Evolutionary conservation across 306 rosid species (phyloP), one percentile per base, ranked within the genome.

Genomic region (Ormosia semicastrata): DNA sequence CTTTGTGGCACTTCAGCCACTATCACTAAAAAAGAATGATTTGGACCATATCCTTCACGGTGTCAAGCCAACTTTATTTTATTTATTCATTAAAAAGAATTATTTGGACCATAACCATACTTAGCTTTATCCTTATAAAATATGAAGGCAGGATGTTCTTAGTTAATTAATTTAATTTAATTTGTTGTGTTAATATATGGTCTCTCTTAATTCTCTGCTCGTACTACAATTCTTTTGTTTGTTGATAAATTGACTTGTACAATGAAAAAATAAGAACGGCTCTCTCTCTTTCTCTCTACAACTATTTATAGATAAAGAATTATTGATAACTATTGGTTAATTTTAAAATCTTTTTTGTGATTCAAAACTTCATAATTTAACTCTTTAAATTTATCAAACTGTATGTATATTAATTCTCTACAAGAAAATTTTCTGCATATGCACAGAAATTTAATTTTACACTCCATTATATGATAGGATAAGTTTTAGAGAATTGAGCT

Each of bases 1-100:
- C 47, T 40, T 77, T 75, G 56, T 71, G 65, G 68, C 69, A 67
- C 32, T 81, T 74, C 62, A 17, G 46, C n/a, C 60, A 70, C 70
- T 34, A 12, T 60, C 41, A 57, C 69, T 62, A 47, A 9, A 71
- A 83, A 77, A 44, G 8, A 62, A 77, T 41, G 11, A 71, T 64
- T 81, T 63, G 33, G 56, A 62, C 68, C 70, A 39, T 63, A 0
- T 17, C n/a, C 33, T 1, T 41, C 50, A 44, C 43, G 0, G 6
- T 44, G 8, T 15, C 33, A 17, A 50, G 1, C 76, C 58, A 40
- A 67, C 68, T 67, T 78, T 54, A 54, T 50, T 77, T 24, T 24
- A 24, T 24, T 24, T 24, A 24, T 24, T 24, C 24, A 24, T 24
- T 24, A 24, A 24, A 24, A n/a, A n/a, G n/a, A n/a, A n/a, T n/a